These are phyloP conservation scores for Microcos paniculata DNA, from an alignment of 345 rosid genomes.

Conservation along the genomic window DNA sequence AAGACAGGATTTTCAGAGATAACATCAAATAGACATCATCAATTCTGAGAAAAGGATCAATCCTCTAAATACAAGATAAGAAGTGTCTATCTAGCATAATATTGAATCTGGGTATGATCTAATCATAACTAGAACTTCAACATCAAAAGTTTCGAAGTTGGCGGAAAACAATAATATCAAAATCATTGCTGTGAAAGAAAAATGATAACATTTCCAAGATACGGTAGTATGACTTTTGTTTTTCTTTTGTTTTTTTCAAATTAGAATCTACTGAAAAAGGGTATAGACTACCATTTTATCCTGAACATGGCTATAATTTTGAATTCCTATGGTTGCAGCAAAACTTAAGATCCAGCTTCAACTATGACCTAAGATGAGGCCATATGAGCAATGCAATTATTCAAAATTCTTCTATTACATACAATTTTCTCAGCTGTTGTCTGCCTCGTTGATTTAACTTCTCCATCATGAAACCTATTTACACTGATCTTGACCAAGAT, in stretches of 20 bases:
- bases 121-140: neutral
- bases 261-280: neutral
- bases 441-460: neutral
- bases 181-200: neutral
- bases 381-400: neutral
- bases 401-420: neutral
- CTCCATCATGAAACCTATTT: constrained; percentile 42
- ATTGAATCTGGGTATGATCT: neutral
- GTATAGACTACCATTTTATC: neutral
- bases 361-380: neutral
- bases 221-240: neutral
- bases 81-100: neutral
- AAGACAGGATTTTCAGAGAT: neutral
- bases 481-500: constrained; percentile 60
- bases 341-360: neutral
- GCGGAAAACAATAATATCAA: neutral
- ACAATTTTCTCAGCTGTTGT: neutral
- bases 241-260: neutral
- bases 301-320: neutral
- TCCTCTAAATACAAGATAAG: neutral
- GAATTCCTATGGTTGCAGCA: neutral
- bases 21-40: neutral
- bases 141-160: neutral
- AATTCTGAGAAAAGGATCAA: neutral
- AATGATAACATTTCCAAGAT: neutral